These are phyloP conservation scores for Tuber brumale DNA, from an alignment of 495 filamentous ascomycete species.

Conservation along the genomic window DNA sequence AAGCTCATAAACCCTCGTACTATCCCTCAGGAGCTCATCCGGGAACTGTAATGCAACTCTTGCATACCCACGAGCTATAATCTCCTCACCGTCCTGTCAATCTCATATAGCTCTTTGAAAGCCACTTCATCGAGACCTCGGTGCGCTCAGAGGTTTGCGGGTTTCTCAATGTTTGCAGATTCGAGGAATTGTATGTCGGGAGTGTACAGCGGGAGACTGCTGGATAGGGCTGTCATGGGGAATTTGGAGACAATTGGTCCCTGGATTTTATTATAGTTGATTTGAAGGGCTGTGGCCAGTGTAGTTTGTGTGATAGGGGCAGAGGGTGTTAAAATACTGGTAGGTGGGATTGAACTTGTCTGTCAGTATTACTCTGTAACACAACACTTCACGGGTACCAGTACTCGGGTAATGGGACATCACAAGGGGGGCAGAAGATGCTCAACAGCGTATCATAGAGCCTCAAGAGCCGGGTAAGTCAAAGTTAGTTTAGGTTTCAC, in stretches of 20 bases:
- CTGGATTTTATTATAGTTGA: background rate
- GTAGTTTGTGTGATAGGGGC: background rate
- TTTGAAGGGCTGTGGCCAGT: background rate
- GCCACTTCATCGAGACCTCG: constrained; percentile 59
- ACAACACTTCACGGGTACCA: background rate
- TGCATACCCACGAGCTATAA: constrained; percentile 61
- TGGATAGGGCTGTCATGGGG: constrained; percentile 16
- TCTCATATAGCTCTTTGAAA: constrained; percentile 74
- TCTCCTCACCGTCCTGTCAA: constrained; percentile 72
- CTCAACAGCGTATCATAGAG: background rate
- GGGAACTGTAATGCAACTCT: constrained; percentile 90
- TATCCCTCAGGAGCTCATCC: constrained; percentile 81
- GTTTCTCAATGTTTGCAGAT: constrained; percentile 45
- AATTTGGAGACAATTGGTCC: constrained; percentile 10
- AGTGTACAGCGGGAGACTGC: constrained; percentile 67
- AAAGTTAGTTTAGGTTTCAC: background rate
- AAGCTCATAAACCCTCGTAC: constrained; percentile 66
- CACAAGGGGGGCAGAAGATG: background rate
- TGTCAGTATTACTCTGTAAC: background rate
- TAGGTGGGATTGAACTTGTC: background rate
- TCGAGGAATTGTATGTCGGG: constrained; percentile 76
- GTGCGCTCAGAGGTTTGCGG: constrained; percentile 43
- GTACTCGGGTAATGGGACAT: background rate
- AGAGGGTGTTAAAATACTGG: background rate
- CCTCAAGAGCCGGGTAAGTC: background rate